phyloP scores from a whole-genome alignment of 164 flowering plant genomes.

The Vitis cinerea region DNA sequence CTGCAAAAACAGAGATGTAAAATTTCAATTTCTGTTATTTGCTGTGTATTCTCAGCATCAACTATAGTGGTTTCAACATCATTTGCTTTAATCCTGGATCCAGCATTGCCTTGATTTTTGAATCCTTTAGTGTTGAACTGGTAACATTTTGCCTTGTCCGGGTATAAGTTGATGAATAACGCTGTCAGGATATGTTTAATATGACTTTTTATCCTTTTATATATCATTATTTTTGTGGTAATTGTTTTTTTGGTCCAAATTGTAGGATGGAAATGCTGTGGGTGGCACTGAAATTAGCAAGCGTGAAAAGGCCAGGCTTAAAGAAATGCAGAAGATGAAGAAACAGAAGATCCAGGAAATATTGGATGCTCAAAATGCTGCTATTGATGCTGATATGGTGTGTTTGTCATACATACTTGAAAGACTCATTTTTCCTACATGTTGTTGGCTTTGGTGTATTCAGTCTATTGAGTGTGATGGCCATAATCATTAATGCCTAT shows the following conservation, averaged over 20 bases:
- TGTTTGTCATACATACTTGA: not conserved
- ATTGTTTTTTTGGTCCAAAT: not conserved
- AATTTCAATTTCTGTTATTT: too few species aligned
- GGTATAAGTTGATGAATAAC: too few species aligned
- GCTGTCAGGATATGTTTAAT: too few species aligned
- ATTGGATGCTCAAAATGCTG: slow-evolving; percentile 81
- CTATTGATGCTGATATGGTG: slow-evolving; percentile 96
- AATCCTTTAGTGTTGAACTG: too few species aligned
- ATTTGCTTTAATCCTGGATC: too few species aligned
- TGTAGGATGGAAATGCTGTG: slow-evolving; percentile 42
- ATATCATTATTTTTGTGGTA: not conserved
- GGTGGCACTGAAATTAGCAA: slow-evolving; percentile 48
- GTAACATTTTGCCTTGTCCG: too few species aligned
- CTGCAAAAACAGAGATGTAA: too few species aligned
- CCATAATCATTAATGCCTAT: not conserved
- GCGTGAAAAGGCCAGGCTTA: slow-evolving; percentile 80
- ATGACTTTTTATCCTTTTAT: too few species aligned
- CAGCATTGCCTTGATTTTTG: too few species aligned
- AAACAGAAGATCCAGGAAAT: slow-evolving; percentile 87
- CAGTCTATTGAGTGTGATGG: not conserved
- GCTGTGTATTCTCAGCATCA: too few species aligned
- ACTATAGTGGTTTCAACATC: too few species aligned
- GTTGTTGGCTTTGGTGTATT: not conserved
- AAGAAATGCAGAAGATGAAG: slow-evolving; percentile 81
- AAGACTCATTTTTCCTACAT: not conserved